Evolutionary conservation across 2,329 filamentous ascomycete species (phyloP).

Genomic region (Xylariaceae sp.): DNA sequence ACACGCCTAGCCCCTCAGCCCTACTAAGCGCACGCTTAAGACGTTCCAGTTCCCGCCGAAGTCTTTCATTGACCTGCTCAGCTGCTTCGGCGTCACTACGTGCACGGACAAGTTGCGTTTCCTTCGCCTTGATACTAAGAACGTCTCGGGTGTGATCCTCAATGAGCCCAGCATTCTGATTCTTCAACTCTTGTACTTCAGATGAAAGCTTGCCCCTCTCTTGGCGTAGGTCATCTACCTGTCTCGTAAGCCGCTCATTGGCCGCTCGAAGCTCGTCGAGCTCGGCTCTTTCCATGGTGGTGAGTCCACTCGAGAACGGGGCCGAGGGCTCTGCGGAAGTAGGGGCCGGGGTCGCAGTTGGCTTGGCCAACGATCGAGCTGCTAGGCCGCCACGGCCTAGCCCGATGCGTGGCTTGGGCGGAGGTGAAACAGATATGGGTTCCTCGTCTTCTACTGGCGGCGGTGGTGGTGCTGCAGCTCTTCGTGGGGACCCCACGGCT

Average conservation of each 20-base stretch:
- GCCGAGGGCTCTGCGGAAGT: conserved; percentile 61
- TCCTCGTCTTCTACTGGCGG: conserved; percentile 64
- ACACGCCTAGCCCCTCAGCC: conserved; percentile 58
- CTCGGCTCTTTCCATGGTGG: conserved; percentile 86
- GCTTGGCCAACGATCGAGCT: conserved; percentile 83
- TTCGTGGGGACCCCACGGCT: conserved; percentile 59
- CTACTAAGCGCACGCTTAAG: conserved; percentile 84
- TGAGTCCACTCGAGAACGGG: conserved; percentile 69
- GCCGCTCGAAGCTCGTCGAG: conserved; percentile 85
- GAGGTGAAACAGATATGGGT: conserved; percentile 55
- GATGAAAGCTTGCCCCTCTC: conserved; percentile 83
- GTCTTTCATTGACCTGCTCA: conserved; percentile 82
- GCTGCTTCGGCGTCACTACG: conserved; percentile 88
- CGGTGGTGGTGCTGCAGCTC: conserved; percentile 53
- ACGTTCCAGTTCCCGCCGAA: conserved; percentile 87
- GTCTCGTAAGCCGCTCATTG: conserved; percentile 77
- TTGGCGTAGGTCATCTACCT: conserved; percentile 80
- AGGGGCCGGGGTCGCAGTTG: conserved; percentile 58
- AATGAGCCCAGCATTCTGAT: conserved; percentile 94
- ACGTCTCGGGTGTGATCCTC: conserved; percentile 97
- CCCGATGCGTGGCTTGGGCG: conserved; percentile 67
- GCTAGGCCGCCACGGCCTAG: conserved; percentile 83
- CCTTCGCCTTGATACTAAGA: conserved; percentile 96
- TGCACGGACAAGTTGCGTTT: conserved; percentile 93
- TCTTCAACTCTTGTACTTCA: conserved; percentile 92